Conservation (phyloP, 129 eudicot genomes). For the Chrysanthemum lavandulifolium region DNA sequence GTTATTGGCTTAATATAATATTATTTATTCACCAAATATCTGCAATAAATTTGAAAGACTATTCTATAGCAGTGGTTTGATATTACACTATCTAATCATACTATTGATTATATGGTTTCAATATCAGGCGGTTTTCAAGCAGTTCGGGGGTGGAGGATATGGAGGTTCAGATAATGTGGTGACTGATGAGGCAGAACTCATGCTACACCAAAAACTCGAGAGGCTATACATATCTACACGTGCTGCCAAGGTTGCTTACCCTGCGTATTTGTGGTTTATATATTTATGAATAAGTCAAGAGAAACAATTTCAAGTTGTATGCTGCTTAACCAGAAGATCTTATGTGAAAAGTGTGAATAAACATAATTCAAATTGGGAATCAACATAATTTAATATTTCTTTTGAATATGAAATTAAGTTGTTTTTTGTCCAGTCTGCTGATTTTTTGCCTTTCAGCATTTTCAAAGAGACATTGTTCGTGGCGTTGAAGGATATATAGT, state of each 20-base stretch:
- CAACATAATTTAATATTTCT: background rate
- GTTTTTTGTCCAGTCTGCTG: slow-evolving; percentile 24
- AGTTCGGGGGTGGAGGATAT: slow-evolving; percentile 75
- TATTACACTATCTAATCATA: slow-evolving; percentile 7
- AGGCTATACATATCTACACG: slow-evolving; percentile 93
- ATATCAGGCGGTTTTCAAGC: slow-evolving; percentile 83
- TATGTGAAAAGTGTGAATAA: background rate
- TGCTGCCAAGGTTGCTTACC: slow-evolving; percentile 77
- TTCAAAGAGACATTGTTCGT: slow-evolving; percentile 97
- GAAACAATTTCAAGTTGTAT: slow-evolving; percentile 13
- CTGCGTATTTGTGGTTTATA: slow-evolving; percentile 5
- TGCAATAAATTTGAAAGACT: background rate
- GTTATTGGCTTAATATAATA: background rate
- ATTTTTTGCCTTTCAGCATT: slow-evolving; percentile 56
- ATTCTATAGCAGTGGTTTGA: slow-evolving; percentile 18
- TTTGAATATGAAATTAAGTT: slow-evolving; percentile 12
- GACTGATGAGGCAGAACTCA: slow-evolving; percentile 71
- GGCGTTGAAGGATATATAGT: slow-evolving; percentile 96
- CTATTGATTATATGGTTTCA: slow-evolving; percentile 11
- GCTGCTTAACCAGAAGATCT: background rate
- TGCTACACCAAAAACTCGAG: slow-evolving; percentile 85
- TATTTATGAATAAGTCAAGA: background rate
- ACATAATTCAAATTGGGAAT: background rate
- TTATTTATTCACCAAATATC: background rate
- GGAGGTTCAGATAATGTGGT: slow-evolving; percentile 64